phyloP scores from a whole-genome alignment of 148 eudicot genomes.

The Gaultheria prostrata region DNA sequence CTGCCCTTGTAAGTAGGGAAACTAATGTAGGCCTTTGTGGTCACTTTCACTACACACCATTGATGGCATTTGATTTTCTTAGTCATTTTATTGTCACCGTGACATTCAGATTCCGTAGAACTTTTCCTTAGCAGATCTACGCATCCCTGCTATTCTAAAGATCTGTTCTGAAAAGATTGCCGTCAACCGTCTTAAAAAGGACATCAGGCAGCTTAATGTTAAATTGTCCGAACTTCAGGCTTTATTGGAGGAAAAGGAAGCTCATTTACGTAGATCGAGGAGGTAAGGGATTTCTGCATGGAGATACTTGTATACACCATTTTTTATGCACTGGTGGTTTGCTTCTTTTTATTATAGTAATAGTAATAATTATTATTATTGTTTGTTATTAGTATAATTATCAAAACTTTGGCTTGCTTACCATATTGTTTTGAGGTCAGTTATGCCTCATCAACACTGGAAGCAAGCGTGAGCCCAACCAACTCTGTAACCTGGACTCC shows the following conservation, averaged over 20 bases:
- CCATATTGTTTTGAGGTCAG: conserved; percentile 29
- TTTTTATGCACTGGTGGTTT: conserved; percentile 3
- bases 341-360: not conserved
- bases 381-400: too few relatives aligned
- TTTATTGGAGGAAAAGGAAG: conserved; percentile 76
- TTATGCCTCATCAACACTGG: conserved; percentile 29
- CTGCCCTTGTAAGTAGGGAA: not conserved
- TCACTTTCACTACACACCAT: not conserved
- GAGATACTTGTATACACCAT: not conserved
- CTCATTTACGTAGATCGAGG: conserved; percentile 49
- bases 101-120: not conserved
- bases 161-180: conserved; percentile 78
- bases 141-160: conserved; percentile 87
- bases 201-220: conserved; percentile 72
- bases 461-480: conserved; percentile 22
- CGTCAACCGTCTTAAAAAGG: conserved; percentile 61
- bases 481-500: conserved; percentile 18
- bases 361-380: too few relatives aligned
- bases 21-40: not conserved
- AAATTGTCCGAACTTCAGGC: conserved; percentile 72
- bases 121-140: conserved; percentile 68
- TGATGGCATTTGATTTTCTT: not conserved
- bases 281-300: conserved; percentile 42
- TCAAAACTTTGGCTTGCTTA: not conserved
- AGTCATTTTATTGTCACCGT: not conserved